These are phyloP conservation scores for Coemansia sp. DNA, from an alignment of 192 early-diverging fungal species.

Conservation along the genomic window DNA sequence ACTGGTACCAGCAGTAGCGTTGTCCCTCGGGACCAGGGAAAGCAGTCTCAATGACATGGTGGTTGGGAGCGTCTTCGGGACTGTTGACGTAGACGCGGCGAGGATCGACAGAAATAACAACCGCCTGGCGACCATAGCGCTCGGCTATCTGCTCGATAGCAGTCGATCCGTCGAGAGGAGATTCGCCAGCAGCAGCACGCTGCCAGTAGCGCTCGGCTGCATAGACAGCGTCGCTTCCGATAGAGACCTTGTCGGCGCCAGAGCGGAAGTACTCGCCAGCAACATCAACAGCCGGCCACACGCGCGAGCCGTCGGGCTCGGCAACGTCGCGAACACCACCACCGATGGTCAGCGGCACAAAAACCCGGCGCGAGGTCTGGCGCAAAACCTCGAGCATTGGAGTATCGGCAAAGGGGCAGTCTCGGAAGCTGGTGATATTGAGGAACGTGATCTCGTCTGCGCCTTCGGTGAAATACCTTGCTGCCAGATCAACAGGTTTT, in stretches of 20 bases:
- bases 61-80: constrained; percentile 63
- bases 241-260: constrained; percentile 99
- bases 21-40: constrained; percentile 90
- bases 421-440: constrained; percentile 98
- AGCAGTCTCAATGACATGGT: constrained; percentile 71
- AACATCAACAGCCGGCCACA: constrained; percentile 91
- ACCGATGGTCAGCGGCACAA: constrained; percentile 99
- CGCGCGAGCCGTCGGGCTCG: constrained; percentile 75
- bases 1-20: constrained; percentile 98
- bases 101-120: constrained; percentile 98
- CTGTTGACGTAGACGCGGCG: constrained; percentile 85
- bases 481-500: constrained; percentile 93
- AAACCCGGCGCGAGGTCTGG: constrained; percentile 83
- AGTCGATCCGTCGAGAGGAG: constrained; percentile 64
- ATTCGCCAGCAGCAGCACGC: constrained; percentile 40
- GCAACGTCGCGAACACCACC: constrained; percentile 94
- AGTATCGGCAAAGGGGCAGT: constrained; percentile 82
- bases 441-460: constrained; percentile 98
- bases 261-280: constrained; percentile 98
- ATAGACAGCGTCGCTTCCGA: constrained; percentile 99
- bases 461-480: constrained; percentile 89
- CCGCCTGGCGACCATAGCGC: constrained; percentile 96
- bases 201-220: constrained; percentile 83
- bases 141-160: constrained; percentile 94
- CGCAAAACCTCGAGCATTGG: constrained; percentile 96